Evolutionary conservation across 805 yeast species (phyloP).

Genomic region (Vanderwaltozyma polyspora): DNA sequence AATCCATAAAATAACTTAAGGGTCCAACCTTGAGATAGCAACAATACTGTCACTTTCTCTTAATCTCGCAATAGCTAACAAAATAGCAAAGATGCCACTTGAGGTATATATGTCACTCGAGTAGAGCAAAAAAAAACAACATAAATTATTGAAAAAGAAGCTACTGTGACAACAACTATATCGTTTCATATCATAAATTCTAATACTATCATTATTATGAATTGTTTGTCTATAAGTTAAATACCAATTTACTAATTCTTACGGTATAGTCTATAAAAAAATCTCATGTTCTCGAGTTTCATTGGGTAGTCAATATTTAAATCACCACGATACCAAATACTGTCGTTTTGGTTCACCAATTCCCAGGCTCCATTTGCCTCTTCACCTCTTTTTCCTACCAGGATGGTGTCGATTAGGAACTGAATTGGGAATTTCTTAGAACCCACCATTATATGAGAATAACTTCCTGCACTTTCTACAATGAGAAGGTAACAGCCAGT

Average conservation of each 20-base stretch:
- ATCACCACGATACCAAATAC: constrained; percentile 67
- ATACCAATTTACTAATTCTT: constrained; percentile 34
- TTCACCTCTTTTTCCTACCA: constrained; percentile 39
- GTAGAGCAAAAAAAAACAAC: too few species aligned
- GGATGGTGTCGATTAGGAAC: constrained; percentile 61
- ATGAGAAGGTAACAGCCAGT: constrained; percentile 52
- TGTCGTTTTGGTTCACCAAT: constrained; percentile 51
- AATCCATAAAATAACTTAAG: too few species aligned
- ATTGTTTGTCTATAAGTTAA: too few species aligned
- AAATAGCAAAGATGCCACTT: too few species aligned
- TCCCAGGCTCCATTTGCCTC: constrained; percentile 53
- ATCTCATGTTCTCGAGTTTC: constrained; percentile 80
- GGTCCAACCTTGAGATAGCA: too few species aligned
- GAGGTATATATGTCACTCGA: too few species aligned
- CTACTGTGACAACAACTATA: too few species aligned
- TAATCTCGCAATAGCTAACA: too few species aligned
- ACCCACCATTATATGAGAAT: constrained; percentile 70
- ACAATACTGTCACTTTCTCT: too few species aligned
- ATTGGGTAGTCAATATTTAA: constrained; percentile 45
- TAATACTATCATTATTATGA: too few species aligned
- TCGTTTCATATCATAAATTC: too few species aligned
- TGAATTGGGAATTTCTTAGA: constrained; percentile 72
- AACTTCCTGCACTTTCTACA: constrained; percentile 85
- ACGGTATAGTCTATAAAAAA: constrained; percentile 64
- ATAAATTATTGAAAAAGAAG: too few species aligned